Base-by-base conservation (phyloP, 1,284 basidiomycete species). In the Porogramme epimiltina region DNA sequence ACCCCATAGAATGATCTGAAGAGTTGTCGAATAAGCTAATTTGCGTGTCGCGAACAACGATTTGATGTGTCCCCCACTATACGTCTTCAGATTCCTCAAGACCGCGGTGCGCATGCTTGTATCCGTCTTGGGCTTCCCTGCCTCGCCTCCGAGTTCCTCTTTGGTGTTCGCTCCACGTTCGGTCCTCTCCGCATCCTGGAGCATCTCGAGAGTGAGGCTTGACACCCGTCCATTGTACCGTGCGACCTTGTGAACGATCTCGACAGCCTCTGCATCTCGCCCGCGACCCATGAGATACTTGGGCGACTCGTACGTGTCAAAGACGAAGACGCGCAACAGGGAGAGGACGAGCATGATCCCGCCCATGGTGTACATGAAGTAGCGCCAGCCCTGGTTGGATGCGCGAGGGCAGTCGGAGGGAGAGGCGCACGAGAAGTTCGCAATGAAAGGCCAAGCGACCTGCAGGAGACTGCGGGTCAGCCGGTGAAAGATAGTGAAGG, bases 271-370 rank as follows among this genome's bases (percentile, higher is more conserved):
- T 15, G 75, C 78, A 59, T 93, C 89, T 33, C 75, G 73, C 1
- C 89, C 89, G 51, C 84, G 80, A 4, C 83, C 82, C 66, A 93
- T 81, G 25, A 93, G 78, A 68, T 77, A 91, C 66, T 89, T 89
- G 4, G 88, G 89, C 50, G 84, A 85, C 67, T 93, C 89, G 51
- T 85, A 74, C 45, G 92, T 78, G n/a, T 76, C 73, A 73, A 91
- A 91, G 45, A 87, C 70, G 66, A 87, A 79, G 73, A 88, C 89
- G 38, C 89, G 87, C 38, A 86, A 65, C 47, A 80, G 59, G 74
- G 82, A 91, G 38, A 88, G 73, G 26, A 84, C 44, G 52, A 89
- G 70, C 68, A 82, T 87, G 38, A 88, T 65, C 2, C 79, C 83
- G 13, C 84, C 84, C 67, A 86, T 79, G 19, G 77, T 70, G 65